Percentiles rank a stretch among this genome's conserved stretches.
These are phyloP conservation scores for Moelleriella libera DNA, from an alignment of 2,329 filamentous ascomycete genomes.

Conservation along the genomic window DNA sequence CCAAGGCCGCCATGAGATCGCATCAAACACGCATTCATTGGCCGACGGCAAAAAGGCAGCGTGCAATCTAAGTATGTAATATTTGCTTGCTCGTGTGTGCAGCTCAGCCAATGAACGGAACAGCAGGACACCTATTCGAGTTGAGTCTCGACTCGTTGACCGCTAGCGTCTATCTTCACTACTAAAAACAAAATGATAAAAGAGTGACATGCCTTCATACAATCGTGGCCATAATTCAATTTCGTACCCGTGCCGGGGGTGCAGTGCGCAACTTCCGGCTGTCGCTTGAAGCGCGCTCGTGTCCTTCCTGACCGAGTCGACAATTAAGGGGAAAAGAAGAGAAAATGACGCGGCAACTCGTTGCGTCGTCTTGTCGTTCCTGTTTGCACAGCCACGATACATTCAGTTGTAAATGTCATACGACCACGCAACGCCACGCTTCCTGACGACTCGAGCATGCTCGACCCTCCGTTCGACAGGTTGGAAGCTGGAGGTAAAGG, in stretches of 20 bases:
- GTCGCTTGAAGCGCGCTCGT: too few relatives aligned
- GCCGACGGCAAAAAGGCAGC: background rate
- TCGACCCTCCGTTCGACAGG: background rate
- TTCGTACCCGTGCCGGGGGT: too few relatives aligned
- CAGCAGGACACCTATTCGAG: too few relatives aligned
- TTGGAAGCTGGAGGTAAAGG: background rate
- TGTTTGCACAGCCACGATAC: background rate
- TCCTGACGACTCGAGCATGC: background rate
- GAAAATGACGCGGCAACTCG: background rate
- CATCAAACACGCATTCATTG: background rate
- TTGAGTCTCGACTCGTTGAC: background rate
- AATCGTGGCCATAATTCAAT: background rate
- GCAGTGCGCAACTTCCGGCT: too few relatives aligned
- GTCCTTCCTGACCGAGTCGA: too few relatives aligned
- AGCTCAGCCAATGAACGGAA: too few relatives aligned
- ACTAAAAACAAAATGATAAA: background rate
- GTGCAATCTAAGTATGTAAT: too few relatives aligned
- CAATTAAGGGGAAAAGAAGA: background rate
- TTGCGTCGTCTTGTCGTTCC: background rate
- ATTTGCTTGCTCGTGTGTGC: too few relatives aligned
- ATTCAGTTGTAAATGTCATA: background rate
- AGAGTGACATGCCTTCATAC: background rate
- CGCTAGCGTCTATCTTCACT: background rate
- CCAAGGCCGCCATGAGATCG: too few relatives aligned
- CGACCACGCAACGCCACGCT: slow-evolving; percentile 3